Base-by-base conservation (phyloP, 2,329 filamentous ascomycete species). In the Aureobasidium zeae region DNA sequence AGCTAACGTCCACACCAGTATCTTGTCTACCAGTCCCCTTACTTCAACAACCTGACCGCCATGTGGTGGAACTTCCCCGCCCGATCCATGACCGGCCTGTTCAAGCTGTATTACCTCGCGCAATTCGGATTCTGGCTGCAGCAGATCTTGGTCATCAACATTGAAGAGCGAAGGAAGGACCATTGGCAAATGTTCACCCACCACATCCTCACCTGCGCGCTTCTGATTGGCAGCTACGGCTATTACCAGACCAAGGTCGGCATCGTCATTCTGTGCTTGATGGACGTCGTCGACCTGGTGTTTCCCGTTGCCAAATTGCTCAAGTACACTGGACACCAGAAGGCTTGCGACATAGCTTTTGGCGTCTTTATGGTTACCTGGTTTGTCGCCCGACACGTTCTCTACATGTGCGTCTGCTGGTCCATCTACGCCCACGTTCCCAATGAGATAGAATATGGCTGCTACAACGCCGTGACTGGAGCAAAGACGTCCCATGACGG, bases 121-220 rank as follows among this genome's bases (percentile, higher is more conserved):
- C 88, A 96, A 62, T 83, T 88, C 65, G 81, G 83, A 17, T 96
- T 95, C 63, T 95, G 86, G 83, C 64, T 95, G 35, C 89, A 96
- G 66, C 88, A 94, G 66, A 83, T 96, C 51, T 70, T 95, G 22
- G 86, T 95, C 46, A 86, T 96, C 61, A 83, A 95, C 64, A 87
- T 96, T 48, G 91, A 98, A 65, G 85, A 93, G 65, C 79, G 83
- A 52, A 77, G 91, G 57, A 96, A 96, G 67, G 91, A 98, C 56
- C 83, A 95, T 64, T 83, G 79, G 69, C 89, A 96, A 64, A 96
- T 96, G 91, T 79, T 96, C 53, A 81, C 79, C 13, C 91, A 96
- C 63, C 91, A 98, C 66, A 76, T 95, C 59, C 79, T 96, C 60
- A 98, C 91, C 15, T 85, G 81, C 56, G 69, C 72, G 4, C 77